phyloP scores from a whole-genome alignment of 83 land plant genomes.

The Thuja plicata region DNA sequence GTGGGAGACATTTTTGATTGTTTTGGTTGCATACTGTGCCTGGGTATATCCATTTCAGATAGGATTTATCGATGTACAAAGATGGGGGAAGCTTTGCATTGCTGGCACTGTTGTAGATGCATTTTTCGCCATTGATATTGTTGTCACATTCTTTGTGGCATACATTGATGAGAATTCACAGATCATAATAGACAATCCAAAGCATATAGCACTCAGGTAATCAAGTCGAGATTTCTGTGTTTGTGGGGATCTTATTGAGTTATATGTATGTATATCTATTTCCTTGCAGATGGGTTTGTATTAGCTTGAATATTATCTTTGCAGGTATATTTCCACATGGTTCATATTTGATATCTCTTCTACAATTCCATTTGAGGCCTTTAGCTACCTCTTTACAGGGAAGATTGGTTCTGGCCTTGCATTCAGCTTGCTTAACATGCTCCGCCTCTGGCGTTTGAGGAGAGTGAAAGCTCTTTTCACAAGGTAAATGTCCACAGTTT shows the following conservation, averaged over 20 bases:
- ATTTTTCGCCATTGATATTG: conserved; percentile 68
- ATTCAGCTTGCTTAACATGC: conserved; percentile 45
- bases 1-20: conserved; percentile 68
- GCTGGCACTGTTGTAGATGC: conserved; percentile 51
- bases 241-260: neutral
- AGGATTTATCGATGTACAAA: conserved; percentile 39
- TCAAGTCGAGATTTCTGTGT: neutral
- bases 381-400: conserved; percentile 43
- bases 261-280: neutral
- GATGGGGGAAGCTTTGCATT: conserved; percentile 29
- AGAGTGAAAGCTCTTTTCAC: conserved; percentile 60
- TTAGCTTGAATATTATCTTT: conserved; percentile 2
- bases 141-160: conserved; percentile 71
- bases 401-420: conserved; percentile 27
- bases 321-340: conserved; percentile 36
- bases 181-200: conserved; percentile 40
- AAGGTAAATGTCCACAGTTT: conserved; percentile 25
- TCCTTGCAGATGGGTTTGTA: neutral
- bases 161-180: conserved; percentile 63
- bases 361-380: conserved; percentile 56
- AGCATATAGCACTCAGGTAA: conserved; percentile 49
- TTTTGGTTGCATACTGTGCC: conserved; percentile 60
- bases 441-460: conserved; percentile 65
- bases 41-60: conserved; percentile 75
- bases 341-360: conserved; percentile 69